Evolutionary conservation across 148 eudicot species (phyloP).

Genomic region (Rhododendron griersonianum): DNA sequence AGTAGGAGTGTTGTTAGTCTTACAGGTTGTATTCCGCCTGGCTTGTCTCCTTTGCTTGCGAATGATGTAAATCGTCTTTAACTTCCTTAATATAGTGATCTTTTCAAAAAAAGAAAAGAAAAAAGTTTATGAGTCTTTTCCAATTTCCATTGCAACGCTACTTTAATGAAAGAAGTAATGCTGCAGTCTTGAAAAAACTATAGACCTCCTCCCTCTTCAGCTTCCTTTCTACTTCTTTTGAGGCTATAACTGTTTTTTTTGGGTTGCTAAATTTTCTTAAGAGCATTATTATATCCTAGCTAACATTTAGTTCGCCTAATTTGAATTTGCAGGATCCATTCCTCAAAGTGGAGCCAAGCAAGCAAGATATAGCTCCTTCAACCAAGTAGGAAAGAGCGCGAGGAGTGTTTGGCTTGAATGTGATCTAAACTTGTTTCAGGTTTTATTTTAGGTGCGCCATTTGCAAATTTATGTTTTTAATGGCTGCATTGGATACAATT

Average conservation of each 20-base stretch:
- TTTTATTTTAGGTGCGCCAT: not conserved
- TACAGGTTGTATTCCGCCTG: no score
- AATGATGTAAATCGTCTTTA: no score
- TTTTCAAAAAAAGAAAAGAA: no score
- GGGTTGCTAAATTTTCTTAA: not conserved
- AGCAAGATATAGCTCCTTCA: conserved; percentile 26
- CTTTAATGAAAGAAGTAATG: not conserved
- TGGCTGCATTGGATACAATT: not conserved
- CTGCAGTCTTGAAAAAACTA: not conserved
- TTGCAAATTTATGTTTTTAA: not conserved
- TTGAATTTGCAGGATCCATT: conserved; percentile 33
- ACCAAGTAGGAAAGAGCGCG: conserved; percentile 22
- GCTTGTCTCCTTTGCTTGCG: no score
- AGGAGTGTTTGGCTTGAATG: not conserved
- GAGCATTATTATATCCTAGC: not conserved
- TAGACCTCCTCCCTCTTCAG: not conserved
- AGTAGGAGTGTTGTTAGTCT: no score
- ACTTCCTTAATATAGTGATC: no score
- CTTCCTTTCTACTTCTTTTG: not conserved
- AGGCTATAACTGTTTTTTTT: not conserved
- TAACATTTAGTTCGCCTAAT: not conserved
- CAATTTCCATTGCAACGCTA: not conserved
- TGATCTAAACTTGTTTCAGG: conserved; percentile 8
- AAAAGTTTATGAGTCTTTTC: no score
- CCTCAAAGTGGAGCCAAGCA: conserved; percentile 23